Evolutionary conservation across 768 basidiomycete species (phyloP).

Genomic region (Mycena leptocephala): DNA sequence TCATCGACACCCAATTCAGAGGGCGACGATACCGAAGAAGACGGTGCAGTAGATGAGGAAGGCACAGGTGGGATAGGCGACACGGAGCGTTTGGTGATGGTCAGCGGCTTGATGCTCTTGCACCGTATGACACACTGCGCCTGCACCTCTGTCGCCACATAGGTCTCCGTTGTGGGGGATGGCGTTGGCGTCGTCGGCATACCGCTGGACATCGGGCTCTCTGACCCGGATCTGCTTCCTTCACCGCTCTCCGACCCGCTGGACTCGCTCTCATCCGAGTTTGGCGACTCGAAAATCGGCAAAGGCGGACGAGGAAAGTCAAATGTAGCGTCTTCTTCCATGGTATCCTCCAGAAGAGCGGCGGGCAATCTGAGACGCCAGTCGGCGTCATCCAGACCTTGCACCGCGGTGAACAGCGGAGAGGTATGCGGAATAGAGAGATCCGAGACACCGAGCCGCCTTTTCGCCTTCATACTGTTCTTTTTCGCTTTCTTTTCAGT

Average conservation of each 20-base stretch:
- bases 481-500: neutral
- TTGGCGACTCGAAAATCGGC: neutral
- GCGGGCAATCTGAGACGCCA: neutral
- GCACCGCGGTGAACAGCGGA: slow-evolving; percentile 3
- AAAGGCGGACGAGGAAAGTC: neutral
- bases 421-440: slow-evolving; percentile 23
- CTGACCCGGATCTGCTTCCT: neutral
- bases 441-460: slow-evolving; percentile 31
- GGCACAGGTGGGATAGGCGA: slow-evolving; percentile 5
- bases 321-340: neutral
- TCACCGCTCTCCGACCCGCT: neutral
- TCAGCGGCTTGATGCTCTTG: slow-evolving; percentile 29
- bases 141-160: neutral
- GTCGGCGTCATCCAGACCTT: neutral
- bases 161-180: neutral
- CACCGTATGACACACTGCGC: slow-evolving; percentile 1
- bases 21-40: neutral
- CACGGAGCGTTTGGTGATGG: slow-evolving; percentile 14
- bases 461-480: slow-evolving; percentile 30
- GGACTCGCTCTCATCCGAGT: neutral
- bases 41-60: neutral
- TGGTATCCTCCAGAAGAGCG: neutral
- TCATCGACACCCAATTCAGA: neutral
- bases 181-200: neutral
- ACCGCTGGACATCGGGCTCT: neutral